Conservation (phyloP, 2,329 filamentous ascomycete genomes). For the Fusarium napiforme region DNA sequence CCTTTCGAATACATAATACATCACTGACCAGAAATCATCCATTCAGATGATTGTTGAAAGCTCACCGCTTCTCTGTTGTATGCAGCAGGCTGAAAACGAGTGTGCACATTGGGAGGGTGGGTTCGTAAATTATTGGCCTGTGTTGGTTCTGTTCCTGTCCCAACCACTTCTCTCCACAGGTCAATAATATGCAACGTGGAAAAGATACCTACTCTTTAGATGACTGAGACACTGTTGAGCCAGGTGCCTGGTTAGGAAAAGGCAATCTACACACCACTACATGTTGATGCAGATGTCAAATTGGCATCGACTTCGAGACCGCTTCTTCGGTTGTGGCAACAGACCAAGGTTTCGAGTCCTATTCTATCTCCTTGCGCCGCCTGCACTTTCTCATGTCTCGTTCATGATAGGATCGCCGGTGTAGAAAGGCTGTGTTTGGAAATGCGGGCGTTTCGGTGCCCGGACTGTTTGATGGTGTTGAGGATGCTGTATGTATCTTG, state of each 20-base stretch:
- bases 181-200: neutral
- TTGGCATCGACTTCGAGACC: constrained; percentile 13
- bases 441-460: neutral
- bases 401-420: neutral
- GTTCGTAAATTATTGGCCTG: constrained; percentile 10
- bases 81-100: neutral
- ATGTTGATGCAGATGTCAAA: constrained; percentile 19
- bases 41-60: neutral
- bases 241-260: constrained; percentile 2
- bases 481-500: neutral
- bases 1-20: neutral
- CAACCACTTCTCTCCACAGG: neutral
- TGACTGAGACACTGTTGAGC: neutral
- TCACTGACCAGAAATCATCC: neutral
- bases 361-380: neutral
- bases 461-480: constrained; percentile 8
- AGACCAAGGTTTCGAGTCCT: neutral
- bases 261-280: neutral
- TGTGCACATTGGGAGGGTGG: neutral
- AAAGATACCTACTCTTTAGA: neutral
- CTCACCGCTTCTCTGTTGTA: constrained; percentile 12
- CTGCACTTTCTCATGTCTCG: neutral
- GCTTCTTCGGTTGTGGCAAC: neutral
- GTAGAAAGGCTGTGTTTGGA: constrained; percentile 9
- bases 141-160: constrained; percentile 8